A percentile compares a stretch with the other conserved stretches of the same genome.
phyloP scores from a whole-genome alignment of 116 monocot species.

The Phalaenopsis hybrid region DNA sequence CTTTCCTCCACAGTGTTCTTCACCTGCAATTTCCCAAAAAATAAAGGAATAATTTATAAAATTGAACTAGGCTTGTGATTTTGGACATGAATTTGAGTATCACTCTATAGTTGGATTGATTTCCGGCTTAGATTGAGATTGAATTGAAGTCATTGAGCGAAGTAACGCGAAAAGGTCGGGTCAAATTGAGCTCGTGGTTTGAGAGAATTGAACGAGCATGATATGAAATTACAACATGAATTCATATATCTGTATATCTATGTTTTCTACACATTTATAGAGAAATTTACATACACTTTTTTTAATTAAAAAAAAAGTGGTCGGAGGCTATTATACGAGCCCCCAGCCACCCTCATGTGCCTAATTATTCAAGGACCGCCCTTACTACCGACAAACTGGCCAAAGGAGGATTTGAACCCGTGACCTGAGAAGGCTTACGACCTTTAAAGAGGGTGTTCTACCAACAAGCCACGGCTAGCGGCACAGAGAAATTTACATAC shows the following conservation, averaged over 20 bases:
- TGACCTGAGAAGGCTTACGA: no score
- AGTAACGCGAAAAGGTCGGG: background rate
- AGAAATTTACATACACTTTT: background rate
- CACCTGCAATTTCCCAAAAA: conserved; percentile 32
- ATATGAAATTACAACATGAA: background rate
- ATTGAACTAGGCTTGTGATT: no score
- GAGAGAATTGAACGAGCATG: background rate
- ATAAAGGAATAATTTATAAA: no score
- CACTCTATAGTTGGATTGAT: background rate
- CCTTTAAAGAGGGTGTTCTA: no score
- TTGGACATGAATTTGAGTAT: background rate
- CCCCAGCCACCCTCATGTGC: no score
- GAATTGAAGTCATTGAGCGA: background rate
- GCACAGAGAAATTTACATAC: no score
- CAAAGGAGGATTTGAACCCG: no score
- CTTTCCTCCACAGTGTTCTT: conserved; percentile 87
- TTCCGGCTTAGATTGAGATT: background rate
- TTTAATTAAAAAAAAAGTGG: background rate
- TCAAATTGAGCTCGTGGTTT: background rate
- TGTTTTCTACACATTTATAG: background rate
- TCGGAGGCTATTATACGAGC: no score
- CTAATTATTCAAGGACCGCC: no score
- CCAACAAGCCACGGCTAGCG: no score
- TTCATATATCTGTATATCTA: background rate
- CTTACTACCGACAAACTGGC: no score